Conservation (phyloP, 192 early-diverging fungal genomes). For the Backusella australiensis region DNA sequence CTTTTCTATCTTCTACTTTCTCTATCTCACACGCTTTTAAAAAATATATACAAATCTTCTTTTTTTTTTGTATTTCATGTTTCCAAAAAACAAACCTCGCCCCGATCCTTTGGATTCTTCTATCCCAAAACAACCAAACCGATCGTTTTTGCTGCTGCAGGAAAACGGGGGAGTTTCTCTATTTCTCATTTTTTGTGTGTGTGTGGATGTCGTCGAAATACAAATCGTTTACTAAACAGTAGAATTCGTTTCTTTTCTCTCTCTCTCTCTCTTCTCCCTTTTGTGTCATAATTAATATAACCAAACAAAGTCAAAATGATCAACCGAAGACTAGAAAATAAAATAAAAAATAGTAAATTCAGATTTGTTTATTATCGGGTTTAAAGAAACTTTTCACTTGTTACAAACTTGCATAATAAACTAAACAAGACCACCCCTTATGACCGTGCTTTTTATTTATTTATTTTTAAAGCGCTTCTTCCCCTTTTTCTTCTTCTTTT, state of each 20-base stretch:
- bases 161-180: neutral
- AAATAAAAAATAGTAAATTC: neutral
- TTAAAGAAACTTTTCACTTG: neutral
- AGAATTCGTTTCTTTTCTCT: neutral
- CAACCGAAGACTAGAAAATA: neutral
- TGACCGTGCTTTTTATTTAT: neutral
- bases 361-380: neutral
- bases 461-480: neutral
- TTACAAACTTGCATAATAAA: neutral
- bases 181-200: neutral
- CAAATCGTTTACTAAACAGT: constrained; percentile 3
- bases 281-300: constrained; percentile 5
- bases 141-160: neutral
- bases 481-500: neutral
- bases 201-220: constrained; percentile 18
- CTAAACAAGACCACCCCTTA: neutral
- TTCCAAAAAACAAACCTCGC: neutral
- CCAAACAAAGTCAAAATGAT: neutral
- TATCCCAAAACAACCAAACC: neutral
- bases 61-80: neutral
- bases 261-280: neutral
- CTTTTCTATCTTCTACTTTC: neutral
- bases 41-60: no score
- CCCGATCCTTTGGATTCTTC: neutral
- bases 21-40: no score